Percentiles rank a stretch among this genome's conserved stretches.
Conservation (phyloP, 1,284 basidiomycete genomes). For the Vanrija sp. region DNA sequence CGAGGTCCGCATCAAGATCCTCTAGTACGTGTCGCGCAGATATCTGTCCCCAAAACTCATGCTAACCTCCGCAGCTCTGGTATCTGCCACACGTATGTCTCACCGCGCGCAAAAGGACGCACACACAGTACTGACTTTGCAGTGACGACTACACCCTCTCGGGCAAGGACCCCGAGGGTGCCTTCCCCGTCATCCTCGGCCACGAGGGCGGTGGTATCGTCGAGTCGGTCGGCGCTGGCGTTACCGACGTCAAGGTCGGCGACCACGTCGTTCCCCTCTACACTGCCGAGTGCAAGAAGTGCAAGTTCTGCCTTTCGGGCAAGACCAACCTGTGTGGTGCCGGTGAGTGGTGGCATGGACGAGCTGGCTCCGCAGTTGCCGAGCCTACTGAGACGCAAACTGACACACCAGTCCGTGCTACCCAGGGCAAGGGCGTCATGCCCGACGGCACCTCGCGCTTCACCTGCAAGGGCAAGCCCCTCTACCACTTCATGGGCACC, state of each 20-base stretch:
- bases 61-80: slow-evolving; percentile 55
- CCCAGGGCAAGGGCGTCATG: slow-evolving; percentile 96
- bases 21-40: slow-evolving; percentile 58
- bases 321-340: slow-evolving; percentile 95
- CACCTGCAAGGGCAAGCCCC: slow-evolving; percentile 78
- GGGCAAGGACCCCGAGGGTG: slow-evolving; percentile 93
- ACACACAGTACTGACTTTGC: background rate
- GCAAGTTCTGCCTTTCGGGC: slow-evolving; percentile 98
- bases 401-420: slow-evolving; percentile 65
- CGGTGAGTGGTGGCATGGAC: slow-evolving; percentile 52
- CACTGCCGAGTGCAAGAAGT: slow-evolving; percentile 92
- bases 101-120: background rate
- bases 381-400: background rate
- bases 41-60: background rate
- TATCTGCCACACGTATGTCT: slow-evolving; percentile 80
- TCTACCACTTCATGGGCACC: slow-evolving; percentile 98
- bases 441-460: slow-evolving; percentile 90
- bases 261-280: slow-evolving; percentile 94
- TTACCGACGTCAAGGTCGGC: slow-evolving; percentile 77
- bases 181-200: slow-evolving; percentile 91
- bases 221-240: slow-evolving; percentile 90
- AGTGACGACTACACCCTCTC: slow-evolving; percentile 91
- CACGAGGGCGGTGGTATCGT: slow-evolving; percentile 67
- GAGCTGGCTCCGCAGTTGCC: background rate
- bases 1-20: slow-evolving; percentile 90